A percentile compares a stretch with the other conserved stretches of the same genome.
Evolutionary conservation across 2,329 filamentous ascomycete species (phyloP).

Genomic region (Lithohypha guttulata): DNA sequence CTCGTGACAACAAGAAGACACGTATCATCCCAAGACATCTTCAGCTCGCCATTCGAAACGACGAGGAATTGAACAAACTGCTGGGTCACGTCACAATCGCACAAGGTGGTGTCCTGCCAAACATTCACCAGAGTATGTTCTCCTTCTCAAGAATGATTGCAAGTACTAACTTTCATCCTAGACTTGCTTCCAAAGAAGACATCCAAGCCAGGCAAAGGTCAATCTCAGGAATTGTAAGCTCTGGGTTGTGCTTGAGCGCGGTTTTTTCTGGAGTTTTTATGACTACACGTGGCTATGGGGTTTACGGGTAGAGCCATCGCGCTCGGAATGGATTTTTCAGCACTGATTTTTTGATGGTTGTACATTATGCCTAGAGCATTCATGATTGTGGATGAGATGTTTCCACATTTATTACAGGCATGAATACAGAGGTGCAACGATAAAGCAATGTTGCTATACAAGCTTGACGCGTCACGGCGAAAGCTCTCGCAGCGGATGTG

Average conservation of each 20-base stretch:
- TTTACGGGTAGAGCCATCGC: constrained; percentile 51
- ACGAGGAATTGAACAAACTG: constrained; percentile 99
- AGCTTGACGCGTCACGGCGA: neutral
- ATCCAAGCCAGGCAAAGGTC: constrained; percentile 80
- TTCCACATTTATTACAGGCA: constrained; percentile 10
- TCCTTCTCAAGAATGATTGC: constrained; percentile 18
- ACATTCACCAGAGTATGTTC: constrained; percentile 88
- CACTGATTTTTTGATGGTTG: constrained; percentile 37
- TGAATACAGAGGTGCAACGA: constrained; percentile 20
- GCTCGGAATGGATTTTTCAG: constrained; percentile 43
- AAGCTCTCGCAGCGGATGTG: constrained; percentile 1
- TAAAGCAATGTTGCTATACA: constrained; percentile 9
- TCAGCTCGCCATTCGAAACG: constrained; percentile 97
- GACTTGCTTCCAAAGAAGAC: constrained; percentile 99
- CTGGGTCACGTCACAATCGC: constrained; percentile 93
- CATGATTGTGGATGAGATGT: constrained; percentile 23
- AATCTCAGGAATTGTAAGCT: constrained; percentile 86
- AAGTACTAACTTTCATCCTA: constrained; percentile 39
- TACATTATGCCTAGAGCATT: constrained; percentile 46
- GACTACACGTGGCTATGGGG: constrained; percentile 55
- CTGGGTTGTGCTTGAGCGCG: constrained; percentile 50
- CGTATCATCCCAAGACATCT: constrained; percentile 99
- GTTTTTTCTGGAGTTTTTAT: constrained; percentile 68
- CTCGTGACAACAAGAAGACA: constrained; percentile 99
- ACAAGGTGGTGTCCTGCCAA: constrained; percentile 92